These are phyloP conservation scores for Phlegmacium glaucopus DNA, from an alignment of 768 basidiomycete species.

Conservation along the genomic window DNA sequence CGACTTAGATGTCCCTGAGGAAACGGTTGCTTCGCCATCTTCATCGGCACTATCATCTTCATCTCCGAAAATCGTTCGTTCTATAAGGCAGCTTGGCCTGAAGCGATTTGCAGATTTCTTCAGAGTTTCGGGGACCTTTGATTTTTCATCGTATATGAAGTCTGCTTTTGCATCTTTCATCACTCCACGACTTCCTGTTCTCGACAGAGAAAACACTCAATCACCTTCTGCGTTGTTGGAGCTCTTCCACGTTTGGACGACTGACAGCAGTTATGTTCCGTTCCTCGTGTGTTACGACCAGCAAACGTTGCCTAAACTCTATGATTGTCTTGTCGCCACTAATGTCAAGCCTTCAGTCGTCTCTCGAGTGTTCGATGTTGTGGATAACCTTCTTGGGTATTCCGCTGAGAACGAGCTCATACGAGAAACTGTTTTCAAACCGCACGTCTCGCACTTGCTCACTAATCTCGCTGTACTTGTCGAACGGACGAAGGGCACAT, in stretches of 20 bases:
- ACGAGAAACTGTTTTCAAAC: constrained; percentile 56
- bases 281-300: constrained; percentile 71
- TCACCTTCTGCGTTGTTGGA: constrained; percentile 87
- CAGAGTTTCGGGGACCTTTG: constrained; percentile 65
- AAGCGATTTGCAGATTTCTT: constrained; percentile 90
- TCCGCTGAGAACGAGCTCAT: constrained; percentile 49
- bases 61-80: constrained; percentile 46
- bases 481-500: constrained; percentile 51
- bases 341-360: constrained; percentile 88
- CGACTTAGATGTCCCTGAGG: constrained; percentile 33
- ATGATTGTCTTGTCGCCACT: constrained; percentile 74
- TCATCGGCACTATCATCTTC: constrained; percentile 19
- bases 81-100: constrained; percentile 78
- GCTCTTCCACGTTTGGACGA: constrained; percentile 77
- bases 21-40: constrained; percentile 8
- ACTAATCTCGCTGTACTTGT: constrained; percentile 68
- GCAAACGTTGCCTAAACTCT: constrained; percentile 70
- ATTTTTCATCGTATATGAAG: constrained; percentile 70
- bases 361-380: constrained; percentile 77
- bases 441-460: constrained; percentile 69
- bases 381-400: constrained; percentile 63
- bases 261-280: constrained; percentile 47
- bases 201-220: constrained; percentile 88
- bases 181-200: constrained; percentile 70
- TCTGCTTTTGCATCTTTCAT: constrained; percentile 70